phyloP scores from a whole-genome alignment of 495 filamentous ascomycete genomes.

The Hypoxylon crocopeplum region DNA sequence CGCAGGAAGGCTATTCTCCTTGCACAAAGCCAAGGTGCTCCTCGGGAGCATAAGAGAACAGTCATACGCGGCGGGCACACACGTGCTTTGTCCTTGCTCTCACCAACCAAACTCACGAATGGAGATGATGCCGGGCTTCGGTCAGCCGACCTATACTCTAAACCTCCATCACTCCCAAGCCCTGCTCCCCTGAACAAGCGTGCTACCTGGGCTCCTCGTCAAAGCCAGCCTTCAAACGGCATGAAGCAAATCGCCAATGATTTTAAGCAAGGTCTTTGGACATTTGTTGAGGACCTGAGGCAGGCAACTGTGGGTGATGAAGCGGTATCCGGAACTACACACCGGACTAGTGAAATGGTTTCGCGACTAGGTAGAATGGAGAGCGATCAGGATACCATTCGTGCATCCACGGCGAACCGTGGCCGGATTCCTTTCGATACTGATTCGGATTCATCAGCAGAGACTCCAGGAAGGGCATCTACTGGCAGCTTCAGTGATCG shows the following conservation, averaged over 20 bases:
- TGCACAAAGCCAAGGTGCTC: slow-evolving; percentile 61
- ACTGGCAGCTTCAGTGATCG: slow-evolving; percentile 37
- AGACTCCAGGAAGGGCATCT: slow-evolving; percentile 30
- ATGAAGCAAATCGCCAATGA: slow-evolving; percentile 89
- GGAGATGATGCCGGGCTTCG: slow-evolving; percentile 40
- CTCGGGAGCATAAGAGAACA: slow-evolving; percentile 52
- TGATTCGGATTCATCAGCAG: slow-evolving; percentile 23
- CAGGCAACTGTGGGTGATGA: slow-evolving; percentile 97
- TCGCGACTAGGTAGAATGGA: slow-evolving; percentile 37
- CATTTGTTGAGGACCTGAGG: slow-evolving; percentile 91
- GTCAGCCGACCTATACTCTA: slow-evolving; percentile 36
- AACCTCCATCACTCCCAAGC: slow-evolving; percentile 25
- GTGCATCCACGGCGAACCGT: slow-evolving; percentile 39
- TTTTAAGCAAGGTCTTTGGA: slow-evolving; percentile 90
- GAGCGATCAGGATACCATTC: slow-evolving; percentile 47
- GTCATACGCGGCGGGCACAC: slow-evolving; percentile 66
- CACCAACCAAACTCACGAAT: slow-evolving; percentile 58
- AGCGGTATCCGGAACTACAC: slow-evolving; percentile 61
- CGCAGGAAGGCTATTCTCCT: slow-evolving; percentile 66
- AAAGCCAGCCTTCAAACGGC: slow-evolving; percentile 43
- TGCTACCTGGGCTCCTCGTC: slow-evolving; percentile 55
- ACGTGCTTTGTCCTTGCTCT: slow-evolving; percentile 81
- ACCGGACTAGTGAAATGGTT: slow-evolving; percentile 39
- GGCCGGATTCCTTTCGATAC: slow-evolving; percentile 37
- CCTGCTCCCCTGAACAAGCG: slow-evolving; percentile 48